Base-by-base conservation (phyloP, 2,329 filamentous ascomycete species). In the Ramichloridium luteum region DNA sequence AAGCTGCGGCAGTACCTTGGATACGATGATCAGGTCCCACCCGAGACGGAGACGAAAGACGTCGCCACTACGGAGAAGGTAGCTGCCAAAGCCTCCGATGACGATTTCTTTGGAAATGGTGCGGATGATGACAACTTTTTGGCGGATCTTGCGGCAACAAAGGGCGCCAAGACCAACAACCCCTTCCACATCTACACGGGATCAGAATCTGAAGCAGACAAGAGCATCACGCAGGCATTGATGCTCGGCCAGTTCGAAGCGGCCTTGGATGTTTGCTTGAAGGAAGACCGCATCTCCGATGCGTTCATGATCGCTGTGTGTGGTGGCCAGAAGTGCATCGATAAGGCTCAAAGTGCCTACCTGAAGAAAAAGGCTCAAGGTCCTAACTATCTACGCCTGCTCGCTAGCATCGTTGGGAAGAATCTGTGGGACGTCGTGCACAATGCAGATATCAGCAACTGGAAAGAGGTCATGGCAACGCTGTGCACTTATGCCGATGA, bases 221-320 rank as follows among this genome's bases (percentile, higher is more conserved):
- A 83, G 58, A 69, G 73, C 35, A 86, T 98, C 41, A 96, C 90
- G 3, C 78, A 74, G 47, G 80, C 88, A 17, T 61, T 98, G 36
- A 80, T 96, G 63, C 68, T 96, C 6, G 90, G 90, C 5, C 74
- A 92, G 42, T 98, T 98, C 49, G 76, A 86, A 35, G 80, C 80
- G 53, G 90, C 90, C 12, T 77, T 93, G 36, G 81, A 92, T 35
- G 74, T 93, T 31, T 93, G 85, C 47, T 62, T 98, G 11, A 77
- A 82, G 49, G 84, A 94, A 56, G 77, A 92, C 43, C 77, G 86
- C 32, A 76, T 96, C 54, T 90, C 90, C 0, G 90, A 98, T 60
- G 90, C 90, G 23, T 93, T 98, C 60, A 84, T 98, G 65, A 88
- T 98, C 53, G 90, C 92, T 28, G 93, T 96, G 49, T 96, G 86